These are phyloP conservation scores for Cladosporium sp. DNA, from an alignment of 2,329 filamentous ascomycete genomes.

Conservation along the genomic window DNA sequence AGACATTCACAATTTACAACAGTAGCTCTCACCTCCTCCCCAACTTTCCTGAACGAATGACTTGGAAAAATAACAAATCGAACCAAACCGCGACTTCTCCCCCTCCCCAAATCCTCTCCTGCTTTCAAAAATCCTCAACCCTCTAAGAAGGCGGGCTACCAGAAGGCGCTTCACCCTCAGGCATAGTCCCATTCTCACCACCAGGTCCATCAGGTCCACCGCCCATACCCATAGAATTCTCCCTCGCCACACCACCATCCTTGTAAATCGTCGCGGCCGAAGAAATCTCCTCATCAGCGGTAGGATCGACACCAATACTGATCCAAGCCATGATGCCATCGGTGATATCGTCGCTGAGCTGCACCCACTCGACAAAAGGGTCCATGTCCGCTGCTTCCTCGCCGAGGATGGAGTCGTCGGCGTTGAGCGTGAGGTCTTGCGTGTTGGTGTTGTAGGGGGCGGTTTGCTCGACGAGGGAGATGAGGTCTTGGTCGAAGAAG, in stretches of 20 bases:
- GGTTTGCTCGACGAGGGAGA: conserved; percentile 46
- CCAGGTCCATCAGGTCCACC: conserved; percentile 12
- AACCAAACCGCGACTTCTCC: too few relatives aligned
- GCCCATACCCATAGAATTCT: conserved; percentile 16
- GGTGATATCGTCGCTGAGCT: conserved; percentile 48
- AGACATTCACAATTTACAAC: too few relatives aligned
- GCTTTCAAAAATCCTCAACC: too few relatives aligned
- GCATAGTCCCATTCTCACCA: conserved; percentile 6
- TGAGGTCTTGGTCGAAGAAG: conserved; percentile 58
- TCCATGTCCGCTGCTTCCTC: conserved; percentile 46
- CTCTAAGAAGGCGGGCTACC: too few relatives aligned
- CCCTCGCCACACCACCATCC: conserved; percentile 21
- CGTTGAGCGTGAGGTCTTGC: conserved; percentile 44
- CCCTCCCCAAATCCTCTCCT: too few relatives aligned
- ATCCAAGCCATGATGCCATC: conserved; percentile 53
- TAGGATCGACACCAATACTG: conserved; percentile 44
- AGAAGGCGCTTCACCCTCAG: too few relatives aligned
- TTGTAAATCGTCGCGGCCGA: conserved; percentile 19
- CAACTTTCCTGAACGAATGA: too few relatives aligned
- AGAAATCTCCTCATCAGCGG: conserved; percentile 17
- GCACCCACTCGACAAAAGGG: conserved; percentile 53
- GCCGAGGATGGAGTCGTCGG: conserved; percentile 44
- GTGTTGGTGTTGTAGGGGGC: conserved; percentile 41
- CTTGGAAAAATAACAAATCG: too few relatives aligned
- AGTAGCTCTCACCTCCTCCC: too few relatives aligned